These are phyloP conservation scores for Macrocybe sp. DNA, from an alignment of 1,284 basidiomycete genomes.

Conservation along the genomic window DNA sequence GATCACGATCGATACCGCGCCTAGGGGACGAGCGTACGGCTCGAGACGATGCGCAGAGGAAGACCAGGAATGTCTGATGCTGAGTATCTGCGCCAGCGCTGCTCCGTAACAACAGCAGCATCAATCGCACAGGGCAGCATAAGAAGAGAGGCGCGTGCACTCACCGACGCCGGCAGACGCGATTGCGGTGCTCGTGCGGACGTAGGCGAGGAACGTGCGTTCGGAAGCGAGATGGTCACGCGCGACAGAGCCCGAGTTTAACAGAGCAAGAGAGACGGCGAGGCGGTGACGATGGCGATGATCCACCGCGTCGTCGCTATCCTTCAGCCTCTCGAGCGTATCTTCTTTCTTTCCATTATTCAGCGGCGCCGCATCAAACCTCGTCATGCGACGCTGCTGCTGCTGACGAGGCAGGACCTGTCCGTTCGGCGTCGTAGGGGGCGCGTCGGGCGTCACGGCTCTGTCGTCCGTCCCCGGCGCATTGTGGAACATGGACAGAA, in stretches of 20 bases:
- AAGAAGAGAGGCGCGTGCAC: not conserved
- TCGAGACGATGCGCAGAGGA: not conserved
- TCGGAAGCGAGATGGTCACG: conserved; percentile 25
- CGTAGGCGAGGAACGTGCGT: conserved; percentile 24
- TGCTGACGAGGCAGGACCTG: no score
- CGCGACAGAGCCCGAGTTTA: conserved; percentile 23
- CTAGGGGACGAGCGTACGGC: conserved; percentile 9
- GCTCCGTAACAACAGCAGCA: no score
- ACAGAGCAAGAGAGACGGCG: conserved; percentile 7
- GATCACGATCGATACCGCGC: conserved; percentile 8
- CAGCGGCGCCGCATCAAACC: no score
- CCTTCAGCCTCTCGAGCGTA: no score
- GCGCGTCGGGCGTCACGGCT: no score
- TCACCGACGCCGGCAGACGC: conserved; percentile 20
- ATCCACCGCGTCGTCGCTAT: not conserved
- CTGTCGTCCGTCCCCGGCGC: no score
- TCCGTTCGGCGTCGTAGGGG: no score
- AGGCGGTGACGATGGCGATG: no score
- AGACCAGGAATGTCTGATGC: conserved; percentile 1
- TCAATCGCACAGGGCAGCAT: not conserved
- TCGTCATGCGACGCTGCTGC: no score
- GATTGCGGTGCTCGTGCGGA: conserved; percentile 22
- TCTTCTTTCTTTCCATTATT: not conserved
- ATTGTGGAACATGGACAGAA: no score
- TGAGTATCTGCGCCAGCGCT: conserved; percentile 10